These are phyloP conservation scores for Heterobasidion annosum DNA, from an alignment of 1,284 basidiomycete genomes.

Conservation along the genomic window DNA sequence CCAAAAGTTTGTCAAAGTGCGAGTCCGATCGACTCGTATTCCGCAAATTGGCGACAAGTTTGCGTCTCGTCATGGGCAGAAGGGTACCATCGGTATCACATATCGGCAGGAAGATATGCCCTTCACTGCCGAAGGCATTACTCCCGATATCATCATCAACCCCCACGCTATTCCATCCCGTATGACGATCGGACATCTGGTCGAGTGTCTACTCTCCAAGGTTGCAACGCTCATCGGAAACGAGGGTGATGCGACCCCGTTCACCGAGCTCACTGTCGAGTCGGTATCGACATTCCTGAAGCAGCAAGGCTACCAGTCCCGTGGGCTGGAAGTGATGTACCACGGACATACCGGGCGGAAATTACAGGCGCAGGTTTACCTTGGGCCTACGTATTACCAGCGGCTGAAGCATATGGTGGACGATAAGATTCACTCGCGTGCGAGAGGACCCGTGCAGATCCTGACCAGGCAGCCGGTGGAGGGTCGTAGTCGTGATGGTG, in stretches of 20 bases:
- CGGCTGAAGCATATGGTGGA: conserved; percentile 99
- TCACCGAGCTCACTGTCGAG: conserved; percentile 97
- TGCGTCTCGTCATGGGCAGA: conserved; percentile 98
- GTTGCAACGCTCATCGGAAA: conserved; percentile 94
- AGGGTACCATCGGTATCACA: conserved; percentile 98
- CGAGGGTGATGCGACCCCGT: conserved; percentile 97
- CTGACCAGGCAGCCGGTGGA: conserved; percentile 98
- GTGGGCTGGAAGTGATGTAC: conserved; percentile 97
- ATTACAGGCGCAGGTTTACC: conserved; percentile 95
- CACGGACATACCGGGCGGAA: conserved; percentile 98
- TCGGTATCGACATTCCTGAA: conserved; percentile 81
- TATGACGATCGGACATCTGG: conserved; percentile 99
- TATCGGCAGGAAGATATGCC: conserved; percentile 99
- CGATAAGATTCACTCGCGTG: conserved; percentile 98
- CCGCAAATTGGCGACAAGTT: conserved; percentile 99
- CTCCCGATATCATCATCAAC: conserved; percentile 97
- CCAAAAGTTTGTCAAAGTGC: conserved; percentile 97
- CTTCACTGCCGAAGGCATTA: conserved; percentile 94
- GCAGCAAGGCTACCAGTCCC: conserved; percentile 87
- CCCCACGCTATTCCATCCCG: conserved; percentile 99
- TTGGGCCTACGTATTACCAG: conserved; percentile 99
- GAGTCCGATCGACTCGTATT: conserved; percentile 90
- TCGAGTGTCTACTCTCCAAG: conserved; percentile 96
- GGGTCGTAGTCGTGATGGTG: conserved; percentile 97
- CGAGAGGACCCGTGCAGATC: conserved; percentile 96